phyloP scores from a whole-genome alignment of 139 green algal species.

The Chlorella vulgaris region DNA sequence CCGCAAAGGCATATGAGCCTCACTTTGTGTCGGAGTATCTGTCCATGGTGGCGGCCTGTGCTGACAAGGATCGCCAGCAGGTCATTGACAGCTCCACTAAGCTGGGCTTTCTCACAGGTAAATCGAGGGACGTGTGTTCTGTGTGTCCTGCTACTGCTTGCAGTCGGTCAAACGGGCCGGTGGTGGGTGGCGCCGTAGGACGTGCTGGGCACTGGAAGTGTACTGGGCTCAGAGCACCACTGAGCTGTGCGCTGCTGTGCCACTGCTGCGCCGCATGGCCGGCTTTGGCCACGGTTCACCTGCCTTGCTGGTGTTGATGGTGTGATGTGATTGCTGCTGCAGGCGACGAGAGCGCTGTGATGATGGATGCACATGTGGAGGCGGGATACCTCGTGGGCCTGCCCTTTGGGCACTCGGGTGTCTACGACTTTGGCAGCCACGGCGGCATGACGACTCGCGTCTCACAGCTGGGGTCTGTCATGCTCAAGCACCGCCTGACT shows the following conservation, averaged over 20 bases:
- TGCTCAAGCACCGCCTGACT: conserved; percentile 92
- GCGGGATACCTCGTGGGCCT: conserved; percentile 90
- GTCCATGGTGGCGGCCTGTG: conserved; percentile 91
- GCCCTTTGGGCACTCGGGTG: conserved; percentile 72
- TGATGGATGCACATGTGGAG: conserved; percentile 93
- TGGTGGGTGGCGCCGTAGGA: too few relatives aligned
- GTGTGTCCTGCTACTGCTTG: background rate
- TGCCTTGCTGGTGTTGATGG: background rate
- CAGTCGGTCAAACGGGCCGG: too few relatives aligned
- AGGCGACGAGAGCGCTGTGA: conserved; percentile 82
- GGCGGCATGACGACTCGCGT: conserved; percentile 50
- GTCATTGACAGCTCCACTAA: conserved; percentile 72
- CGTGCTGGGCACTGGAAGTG: too few relatives aligned
- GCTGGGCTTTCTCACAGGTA: conserved; percentile 94
- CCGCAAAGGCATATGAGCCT: conserved; percentile 75
- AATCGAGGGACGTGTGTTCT: background rate
- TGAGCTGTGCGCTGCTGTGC: background rate
- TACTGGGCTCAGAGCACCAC: too few relatives aligned
- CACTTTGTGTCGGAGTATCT: conserved; percentile 87
- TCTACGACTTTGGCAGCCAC: conserved; percentile 86
- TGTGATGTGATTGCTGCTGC: background rate
- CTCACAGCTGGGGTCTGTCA: conserved; percentile 75
- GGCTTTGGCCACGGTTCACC: too few relatives aligned
- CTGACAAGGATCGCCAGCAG: conserved; percentile 66
- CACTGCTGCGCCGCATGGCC: too few relatives aligned